phyloP scores from a whole-genome alignment of 331 rosid genomes.

The Pyracantha coccinea region DNA sequence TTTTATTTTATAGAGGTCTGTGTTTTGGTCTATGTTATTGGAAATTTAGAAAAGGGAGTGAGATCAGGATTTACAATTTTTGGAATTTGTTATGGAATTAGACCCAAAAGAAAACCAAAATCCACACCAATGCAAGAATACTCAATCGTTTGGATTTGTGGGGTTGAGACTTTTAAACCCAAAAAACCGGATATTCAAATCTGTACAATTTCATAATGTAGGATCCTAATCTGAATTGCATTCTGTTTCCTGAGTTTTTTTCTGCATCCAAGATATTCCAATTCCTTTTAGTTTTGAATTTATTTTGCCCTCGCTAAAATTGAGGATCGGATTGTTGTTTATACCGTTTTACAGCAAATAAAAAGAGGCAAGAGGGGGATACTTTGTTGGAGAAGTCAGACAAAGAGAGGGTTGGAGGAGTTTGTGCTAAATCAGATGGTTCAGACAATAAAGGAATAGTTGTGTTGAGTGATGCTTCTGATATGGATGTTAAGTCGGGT shows the following conservation, averaged over 20 bases:
- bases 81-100: neutral
- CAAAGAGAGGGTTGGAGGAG: slow-evolving; percentile 47
- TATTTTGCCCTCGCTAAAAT: neutral
- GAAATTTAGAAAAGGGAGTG: neutral
- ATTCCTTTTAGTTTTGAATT: neutral
- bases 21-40: neutral
- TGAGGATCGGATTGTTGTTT: slow-evolving; percentile 15
- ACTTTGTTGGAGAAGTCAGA: slow-evolving; percentile 51
- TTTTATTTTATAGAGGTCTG: neutral
- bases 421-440: slow-evolving; percentile 34
- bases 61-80: neutral
- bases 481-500: slow-evolving; percentile 39
- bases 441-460: slow-evolving; percentile 40
- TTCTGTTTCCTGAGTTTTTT: neutral
- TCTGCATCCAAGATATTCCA: neutral
- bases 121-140: neutral
- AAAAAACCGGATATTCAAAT: neutral
- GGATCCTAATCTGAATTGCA: neutral
- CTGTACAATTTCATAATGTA: neutral
- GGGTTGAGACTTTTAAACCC: neutral
- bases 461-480: slow-evolving; percentile 41
- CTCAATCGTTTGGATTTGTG: neutral
- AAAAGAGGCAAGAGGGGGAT: slow-evolving; percentile 49
- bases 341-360: slow-evolving; percentile 51
- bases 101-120: neutral